A percentile compares a stretch with the other conserved stretches of the same genome.
Conservation (phyloP, 768 basidiomycete species). For the Termitomyces sp. region DNA sequence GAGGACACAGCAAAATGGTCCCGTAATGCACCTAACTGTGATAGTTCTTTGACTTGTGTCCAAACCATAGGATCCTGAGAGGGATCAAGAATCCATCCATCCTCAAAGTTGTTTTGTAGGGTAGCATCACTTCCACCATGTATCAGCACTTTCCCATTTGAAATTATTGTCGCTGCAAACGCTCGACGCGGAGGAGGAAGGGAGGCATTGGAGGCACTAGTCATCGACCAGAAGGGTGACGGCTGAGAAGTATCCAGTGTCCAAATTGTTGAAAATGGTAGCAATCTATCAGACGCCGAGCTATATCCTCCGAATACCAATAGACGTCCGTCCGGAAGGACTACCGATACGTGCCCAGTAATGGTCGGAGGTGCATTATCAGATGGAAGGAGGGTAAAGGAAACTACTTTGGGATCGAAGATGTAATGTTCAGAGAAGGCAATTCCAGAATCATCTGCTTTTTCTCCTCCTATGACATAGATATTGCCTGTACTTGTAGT, state of each 20-base stretch:
- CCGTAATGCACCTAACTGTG: slow-evolving; percentile 57
- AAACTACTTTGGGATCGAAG: slow-evolving; percentile 46
- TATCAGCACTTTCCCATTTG: slow-evolving; percentile 58
- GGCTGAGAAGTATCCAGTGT: slow-evolving; percentile 53
- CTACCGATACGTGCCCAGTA: slow-evolving; percentile 67
- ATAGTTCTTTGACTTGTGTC: slow-evolving; percentile 46
- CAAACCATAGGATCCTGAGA: slow-evolving; percentile 55
- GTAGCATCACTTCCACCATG: slow-evolving; percentile 72
- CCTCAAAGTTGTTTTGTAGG: slow-evolving; percentile 49
- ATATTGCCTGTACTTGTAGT: slow-evolving; percentile 45
- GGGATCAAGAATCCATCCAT: slow-evolving; percentile 73
- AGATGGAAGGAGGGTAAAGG: slow-evolving; percentile 55
- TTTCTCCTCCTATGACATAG: slow-evolving; percentile 77
- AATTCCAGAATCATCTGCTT: slow-evolving; percentile 71
- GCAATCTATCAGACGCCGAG: slow-evolving; percentile 38
- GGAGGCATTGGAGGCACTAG: slow-evolving; percentile 32
- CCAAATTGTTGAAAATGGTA: slow-evolving; percentile 62
- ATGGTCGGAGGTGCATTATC: slow-evolving; percentile 61
- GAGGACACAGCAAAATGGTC: slow-evolving; percentile 72
- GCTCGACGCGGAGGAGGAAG: slow-evolving; percentile 59
- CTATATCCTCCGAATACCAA: slow-evolving; percentile 75
- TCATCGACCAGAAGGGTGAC: slow-evolving; percentile 45
- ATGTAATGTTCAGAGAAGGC: slow-evolving; percentile 62
- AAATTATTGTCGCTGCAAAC: slow-evolving; percentile 52
- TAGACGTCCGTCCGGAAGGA: slow-evolving; percentile 66